Base-by-base conservation (phyloP, 495 filamentous ascomycete genomes). In the Aspergillus olivimuriae region DNA sequence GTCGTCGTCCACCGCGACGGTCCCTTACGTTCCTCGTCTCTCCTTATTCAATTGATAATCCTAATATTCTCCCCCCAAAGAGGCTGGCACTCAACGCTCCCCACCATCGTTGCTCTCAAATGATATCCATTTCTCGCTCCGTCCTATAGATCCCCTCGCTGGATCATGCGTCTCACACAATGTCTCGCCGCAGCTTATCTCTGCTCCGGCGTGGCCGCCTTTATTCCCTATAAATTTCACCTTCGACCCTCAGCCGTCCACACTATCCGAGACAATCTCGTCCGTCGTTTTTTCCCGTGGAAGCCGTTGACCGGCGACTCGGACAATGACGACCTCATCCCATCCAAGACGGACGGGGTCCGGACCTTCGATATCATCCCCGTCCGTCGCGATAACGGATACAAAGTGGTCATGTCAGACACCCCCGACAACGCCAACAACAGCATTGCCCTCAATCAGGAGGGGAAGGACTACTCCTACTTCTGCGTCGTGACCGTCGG, bases 401-500 rank as follows among this genome's bases (percentile, higher is more conserved):
- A 81, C 58, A 52, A 65, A 4, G 73, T 89, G 15, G 68, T 82
- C 26, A 53, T 70, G 26, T 74, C 81, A 18, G 60, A 68, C 20
- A 61, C 63, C 0, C 78, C 86, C 1, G 66, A 72, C 0, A 51
- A 65, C 4, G 55, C 72, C 14, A 74, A 83, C 49, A n/a, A n/a
- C n/a, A 83, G 79, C 43, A 75, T 73, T 10, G 76, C 81, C 4
- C 65, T 92, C 31, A 71, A 83, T 53, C 83, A 92, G 60, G 83
- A 87, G 63, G 86, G 84, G 2, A 74, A 73, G 20, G 87, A 92
- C 61, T 83, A 75, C 45, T 83, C 83, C 5, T 94, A 94, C 69
- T 88, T 94, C 52, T 60, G 80, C 16, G 58, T 76, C 24, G 75
- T 84, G n/a, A 56, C 67, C 31, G 70, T 92, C 35, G 88, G 88